Conservation (phyloP, 1,139 yeast species). For the Diutina pseudorugosa region DNA sequence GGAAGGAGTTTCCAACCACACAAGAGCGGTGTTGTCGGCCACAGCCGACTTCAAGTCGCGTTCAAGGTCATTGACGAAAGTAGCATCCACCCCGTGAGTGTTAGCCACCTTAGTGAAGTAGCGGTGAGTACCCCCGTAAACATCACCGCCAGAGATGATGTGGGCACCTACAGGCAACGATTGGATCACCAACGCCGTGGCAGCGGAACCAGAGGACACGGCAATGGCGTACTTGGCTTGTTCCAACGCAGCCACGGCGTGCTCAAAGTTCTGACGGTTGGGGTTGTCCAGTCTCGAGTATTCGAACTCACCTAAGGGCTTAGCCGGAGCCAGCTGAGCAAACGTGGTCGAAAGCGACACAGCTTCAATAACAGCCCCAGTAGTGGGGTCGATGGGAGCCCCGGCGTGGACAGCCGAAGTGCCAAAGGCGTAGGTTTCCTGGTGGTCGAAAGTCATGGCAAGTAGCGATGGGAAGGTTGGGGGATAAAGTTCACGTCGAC, state of each 20-base stretch:
- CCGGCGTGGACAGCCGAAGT: slow-evolving; percentile 84
- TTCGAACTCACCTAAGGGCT: slow-evolving; percentile 71
- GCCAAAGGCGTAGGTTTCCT: slow-evolving; percentile 38
- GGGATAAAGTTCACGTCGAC: not conserved
- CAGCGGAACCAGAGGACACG: slow-evolving; percentile 77
- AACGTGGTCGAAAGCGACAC: slow-evolving; percentile 78
- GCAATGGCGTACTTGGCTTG: slow-evolving; percentile 70
- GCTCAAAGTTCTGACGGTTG: slow-evolving; percentile 74
- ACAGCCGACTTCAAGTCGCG: slow-evolving; percentile 46
- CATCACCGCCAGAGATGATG: slow-evolving; percentile 75
- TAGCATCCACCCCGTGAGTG: slow-evolving; percentile 63
- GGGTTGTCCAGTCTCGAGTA: slow-evolving; percentile 86
- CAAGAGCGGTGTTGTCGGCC: slow-evolving; percentile 54
- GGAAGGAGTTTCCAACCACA: slow-evolving; percentile 86
- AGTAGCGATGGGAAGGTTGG: no score
- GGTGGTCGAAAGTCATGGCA: not conserved
- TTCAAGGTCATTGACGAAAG: slow-evolving; percentile 56
- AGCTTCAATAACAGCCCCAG: slow-evolving; percentile 85
- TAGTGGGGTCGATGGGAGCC: slow-evolving; percentile 55
- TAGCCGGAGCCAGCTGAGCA: slow-evolving; percentile 68
- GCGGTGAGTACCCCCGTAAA: slow-evolving; percentile 89
- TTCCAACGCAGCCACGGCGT: slow-evolving; percentile 72
- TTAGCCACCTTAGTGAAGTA: slow-evolving; percentile 80
- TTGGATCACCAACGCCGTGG: slow-evolving; percentile 71
- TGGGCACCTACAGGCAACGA: slow-evolving; percentile 64